Evolutionary conservation across 176 grass and related monocot genomes (phyloP), one percentile per base, ranked within the genome.

Genomic region (Musa beccarii): DNA sequence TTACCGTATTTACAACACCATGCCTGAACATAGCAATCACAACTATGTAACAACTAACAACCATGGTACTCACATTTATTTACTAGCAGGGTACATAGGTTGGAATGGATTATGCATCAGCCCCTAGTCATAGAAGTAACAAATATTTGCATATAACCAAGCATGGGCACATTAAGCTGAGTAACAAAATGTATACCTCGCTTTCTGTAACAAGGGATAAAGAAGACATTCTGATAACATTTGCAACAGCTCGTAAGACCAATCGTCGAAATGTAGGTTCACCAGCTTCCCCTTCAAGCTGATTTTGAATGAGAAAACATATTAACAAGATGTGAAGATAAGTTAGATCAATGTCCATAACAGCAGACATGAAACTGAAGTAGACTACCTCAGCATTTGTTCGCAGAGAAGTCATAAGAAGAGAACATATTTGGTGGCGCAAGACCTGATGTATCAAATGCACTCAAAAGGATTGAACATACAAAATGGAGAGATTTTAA

Each of bases 371-470:
- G 74, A 78, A 23, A 61, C 28, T 67, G 25, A 29, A 69, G 34
- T 63, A 84, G 34, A 71, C 56, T 91, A 98, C 94, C 84, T 98
- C 94, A 51, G 85, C 84, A 80, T 98, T 98, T 23, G 90, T 98
- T 76, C 94, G 85, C 71, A 98, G 86, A 10, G 94, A 98, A 82
- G 90, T 98, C 94, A 98, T 98, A 76, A 98, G 90, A 83, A 98
- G 94, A 14, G 90, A 98, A 73, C 94, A 98, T 83, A 93, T 93
- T 85, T 93, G 94, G 83, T 93, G 88, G 51, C 90, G 85, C 71
- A 98, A 82, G 55, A 98, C 90, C 94, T 98, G 79, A 70, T 49
- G 80, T 53, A 65, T 53, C 69, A 72, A 53, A 13, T 56, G 13
- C 53, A 56, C 59, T 53, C 51, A 57, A 57, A 74, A 11, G 23